These are phyloP conservation scores for Serendipita sp. DNA, from an alignment of 768 basidiomycete genomes.

Conservation along the genomic window DNA sequence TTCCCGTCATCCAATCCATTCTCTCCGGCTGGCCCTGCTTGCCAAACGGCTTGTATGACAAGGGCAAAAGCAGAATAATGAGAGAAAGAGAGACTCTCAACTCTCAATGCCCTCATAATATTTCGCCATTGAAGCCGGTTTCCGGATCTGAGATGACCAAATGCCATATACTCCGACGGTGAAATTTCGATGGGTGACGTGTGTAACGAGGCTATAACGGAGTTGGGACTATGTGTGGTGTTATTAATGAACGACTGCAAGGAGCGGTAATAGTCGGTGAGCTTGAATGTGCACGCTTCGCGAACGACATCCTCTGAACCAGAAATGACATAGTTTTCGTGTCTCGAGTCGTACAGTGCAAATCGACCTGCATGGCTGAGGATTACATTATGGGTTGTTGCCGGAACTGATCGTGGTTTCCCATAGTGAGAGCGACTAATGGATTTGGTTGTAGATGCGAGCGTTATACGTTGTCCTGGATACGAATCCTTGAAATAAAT, in stretches of 20 bases:
- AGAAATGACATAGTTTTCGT: slow-evolving; percentile 8
- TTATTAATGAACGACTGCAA: slow-evolving; percentile 24
- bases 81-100: slow-evolving; percentile 24
- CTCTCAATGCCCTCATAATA: slow-evolving; percentile 28
- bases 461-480: slow-evolving; percentile 17
- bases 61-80: slow-evolving; percentile 26
- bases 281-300: slow-evolving; percentile 18
- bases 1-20: slow-evolving; percentile 6
- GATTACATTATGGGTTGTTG: slow-evolving; percentile 11
- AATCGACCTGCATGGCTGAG: slow-evolving; percentile 20
- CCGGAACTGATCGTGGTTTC: slow-evolving; percentile 10
- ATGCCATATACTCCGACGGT: slow-evolving; percentile 31
- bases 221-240: slow-evolving; percentile 25
- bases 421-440: slow-evolving; percentile 21
- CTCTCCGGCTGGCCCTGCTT: slow-evolving; percentile 21
- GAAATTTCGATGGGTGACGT: slow-evolving; percentile 25
- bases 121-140: slow-evolving; percentile 34
- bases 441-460: slow-evolving; percentile 24
- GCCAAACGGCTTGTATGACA: slow-evolving; percentile 28
- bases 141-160: slow-evolving; percentile 31
- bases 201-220: slow-evolving; percentile 25
- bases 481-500: not conserved
- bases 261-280: slow-evolving; percentile 20
- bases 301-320: slow-evolving; percentile 13
- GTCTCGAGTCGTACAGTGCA: slow-evolving; percentile 17